Percentiles rank a stretch among this genome's conserved stretches.
Evolutionary conservation across 2,329 filamentous ascomycete genomes (phyloP).

Genomic region (Camptophora hylomeconis): DNA sequence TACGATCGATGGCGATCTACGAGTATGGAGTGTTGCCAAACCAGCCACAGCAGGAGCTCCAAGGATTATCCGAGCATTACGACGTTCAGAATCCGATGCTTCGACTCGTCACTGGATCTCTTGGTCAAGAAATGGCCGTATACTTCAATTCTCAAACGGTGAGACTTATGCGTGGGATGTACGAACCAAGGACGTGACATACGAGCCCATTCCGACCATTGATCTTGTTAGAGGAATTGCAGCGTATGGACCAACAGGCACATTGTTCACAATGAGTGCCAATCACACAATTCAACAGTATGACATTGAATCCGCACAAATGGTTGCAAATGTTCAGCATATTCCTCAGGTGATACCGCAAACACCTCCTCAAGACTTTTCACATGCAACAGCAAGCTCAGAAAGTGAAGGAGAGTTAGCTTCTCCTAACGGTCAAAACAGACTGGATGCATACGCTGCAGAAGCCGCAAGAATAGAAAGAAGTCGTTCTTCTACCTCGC

Average conservation of each 20-base stretch:
- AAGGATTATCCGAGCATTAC: constrained; percentile 78
- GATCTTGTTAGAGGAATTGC: constrained; percentile 71
- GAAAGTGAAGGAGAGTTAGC: constrained; percentile 62
- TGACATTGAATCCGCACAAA: constrained; percentile 70
- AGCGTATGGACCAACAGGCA: constrained; percentile 81
- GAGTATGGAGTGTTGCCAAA: constrained; percentile 95
- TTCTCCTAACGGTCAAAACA: constrained; percentile 62
- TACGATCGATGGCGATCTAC: constrained; percentile 77
- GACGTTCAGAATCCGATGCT: constrained; percentile 55
- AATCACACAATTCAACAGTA: constrained; percentile 91
- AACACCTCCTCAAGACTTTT: constrained; percentile 58
- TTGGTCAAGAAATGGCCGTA: constrained; percentile 96
- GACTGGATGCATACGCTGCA: constrained; percentile 54
- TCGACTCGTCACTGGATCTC: constrained; percentile 86
- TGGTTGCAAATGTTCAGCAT: constrained; percentile 82
- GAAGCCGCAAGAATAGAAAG: constrained; percentile 49
- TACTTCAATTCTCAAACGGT: constrained; percentile 84
- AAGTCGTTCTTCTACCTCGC: constrained; percentile 56
- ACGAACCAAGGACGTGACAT: constrained; percentile 90
- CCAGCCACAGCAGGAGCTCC: constrained; percentile 58
- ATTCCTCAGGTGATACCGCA: constrained; percentile 64
- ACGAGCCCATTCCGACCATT: constrained; percentile 73
- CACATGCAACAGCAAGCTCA: constrained; percentile 31
- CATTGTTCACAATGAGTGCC: constrained; percentile 76
- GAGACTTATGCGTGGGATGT: constrained; percentile 96